Evolutionary conservation across 2,329 filamentous ascomycete species (phyloP), one percentile per base, ranked within the genome.

Genomic region (Geosmithia putterillii): DNA sequence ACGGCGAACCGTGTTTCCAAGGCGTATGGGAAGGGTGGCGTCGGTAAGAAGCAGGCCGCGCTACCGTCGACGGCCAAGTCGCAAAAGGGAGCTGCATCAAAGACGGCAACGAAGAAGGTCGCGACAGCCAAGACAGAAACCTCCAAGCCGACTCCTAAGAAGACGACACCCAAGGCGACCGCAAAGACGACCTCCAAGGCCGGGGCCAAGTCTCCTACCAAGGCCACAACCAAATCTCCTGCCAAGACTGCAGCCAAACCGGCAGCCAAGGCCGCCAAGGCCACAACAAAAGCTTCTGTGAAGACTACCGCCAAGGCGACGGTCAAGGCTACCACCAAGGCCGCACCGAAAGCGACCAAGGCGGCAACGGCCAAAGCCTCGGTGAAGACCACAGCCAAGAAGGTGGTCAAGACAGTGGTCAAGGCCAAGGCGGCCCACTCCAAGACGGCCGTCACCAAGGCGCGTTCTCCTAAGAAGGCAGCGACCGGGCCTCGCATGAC

Each of bases 1-100:
- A 39, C 44, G 10, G 45, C 51, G 12, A 55, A 51, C 38, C 53
- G 54, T 3, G 51, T 57, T n/a, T 53, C 55, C n/a, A 54, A 57
- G 43, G 55, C 56, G 6, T 57, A 57, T 28, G 46, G 48, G 20
- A 49, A 51, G 43, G 42, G 28, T 14, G 43, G 41, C 5, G 35
- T 41, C 17, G 44, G 42, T n/a, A 53, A 54, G 46, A 52, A 49
- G 44, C 49, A 52, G 22, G 20, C 15, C 21, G 22, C 39, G 6
- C 32, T 28, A 25, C 18, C 15, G 14, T 36, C 25, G n/a, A 9
- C 36, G 10, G 42, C 25, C 25, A 40, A 44, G 32, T 32, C 4
- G 4, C 23, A 38, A 19, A 22, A 36, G 20, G 38, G 8, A n/a
- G 38, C 38, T 8, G 40, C 42, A 7, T 17, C 35, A 25, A 44